Evolutionary conservation across 805 yeast species (phyloP), one percentile per base, ranked within the genome.

Genomic region (Yarrowia hollandica): DNA sequence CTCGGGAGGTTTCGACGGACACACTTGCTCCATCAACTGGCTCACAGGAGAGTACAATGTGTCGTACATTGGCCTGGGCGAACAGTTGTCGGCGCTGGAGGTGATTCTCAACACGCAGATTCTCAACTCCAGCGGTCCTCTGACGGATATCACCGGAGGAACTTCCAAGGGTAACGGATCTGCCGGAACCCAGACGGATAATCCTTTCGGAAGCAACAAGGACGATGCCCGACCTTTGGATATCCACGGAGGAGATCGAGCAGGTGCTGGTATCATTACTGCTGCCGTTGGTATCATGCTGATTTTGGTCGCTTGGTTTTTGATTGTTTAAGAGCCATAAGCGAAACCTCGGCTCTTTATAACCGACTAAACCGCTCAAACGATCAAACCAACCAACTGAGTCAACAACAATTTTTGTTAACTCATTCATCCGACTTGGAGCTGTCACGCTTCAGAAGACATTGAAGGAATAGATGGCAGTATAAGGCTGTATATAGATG

Each of bases 1-100:
- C 73, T 76, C 86, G 1, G 97, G 97, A 64, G 97, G 97, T 66
- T 61, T 73, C 5, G 97, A 91, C 70, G 89, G 89, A 15, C 86
- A 83, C 63, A 91, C 97, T 0, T 92, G 98, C 76, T 97, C 97
- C 25, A 67, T 80, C 60, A 78, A 88, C 67, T 91, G 98, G 98
- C 72, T 80, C 3, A 64, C 63, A 16, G 69, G 70, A 8, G 82
- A 82, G 16, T 87, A 86, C 84, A 97, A 91, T 72, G 83, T 80
- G 1, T 67, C 69, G 37, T 89, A 81, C 66, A 52, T 52, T 37
- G 97, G 97, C 2, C 77, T 92, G 31, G 97, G 97, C 60, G 96
- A 92, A 74, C 96, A 92, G 73, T 86, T 88, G 80, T 74, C 85
- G 30, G 96, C 97, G 0, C 73, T 90, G 62, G 97, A 90, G 62